Evolutionary conservation across 2,329 filamentous ascomycete genomes (phyloP), one percentile per base, ranked within the genome.

Genomic region (Rhinocladiella similis): DNA sequence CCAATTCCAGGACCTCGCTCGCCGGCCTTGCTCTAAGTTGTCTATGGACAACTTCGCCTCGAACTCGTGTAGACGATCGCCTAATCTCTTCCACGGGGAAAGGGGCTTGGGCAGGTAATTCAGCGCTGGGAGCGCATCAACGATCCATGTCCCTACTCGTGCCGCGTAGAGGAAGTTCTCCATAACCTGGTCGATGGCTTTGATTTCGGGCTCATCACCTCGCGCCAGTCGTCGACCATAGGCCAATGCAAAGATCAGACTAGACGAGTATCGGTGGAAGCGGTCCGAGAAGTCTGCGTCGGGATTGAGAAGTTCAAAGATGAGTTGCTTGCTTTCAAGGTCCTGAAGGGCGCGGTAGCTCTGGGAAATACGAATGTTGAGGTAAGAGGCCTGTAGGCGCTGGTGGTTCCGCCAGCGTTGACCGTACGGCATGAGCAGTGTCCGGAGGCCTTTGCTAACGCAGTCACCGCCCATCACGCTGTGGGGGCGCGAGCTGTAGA

Each of bases 341-440:
- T 77, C 75, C 63, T 82, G 79, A 1, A 78, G 70, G 1, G 71
- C 69, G 56, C 74, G 76, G 64, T 81, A 81, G 13, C 74, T 64
- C 19, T 72, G 63, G 36, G 79, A 62, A 1, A 74, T 72, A 43
- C 71, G 72, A 3, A 75, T 72, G 10, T 73, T 78, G 25, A 81
- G 69, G 9, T 77, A 74, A 19, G 75, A 72, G 49, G 73, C 72
- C 19, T 76, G 64, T 13, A 78, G 60, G 38, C 71, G 73, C 27
- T 77, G 68, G 38, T 78, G 67, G 10, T 73, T 60, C 39, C 69
- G 72, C 78, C 77, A 81, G 35, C 72, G 69, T 54, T 77, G 75
- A 39, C 76, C 75, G 65, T 80, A 76, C 1, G 76, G 77, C 64
- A 80, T 74, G 2, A 80, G 74, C 14, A 80, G 67, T n/a, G 79